Percentiles rank a stretch among this genome's conserved stretches.
Evolutionary conservation across 106 monocot genomes (phyloP).

Genomic region (Ottelia alismoides): DNA sequence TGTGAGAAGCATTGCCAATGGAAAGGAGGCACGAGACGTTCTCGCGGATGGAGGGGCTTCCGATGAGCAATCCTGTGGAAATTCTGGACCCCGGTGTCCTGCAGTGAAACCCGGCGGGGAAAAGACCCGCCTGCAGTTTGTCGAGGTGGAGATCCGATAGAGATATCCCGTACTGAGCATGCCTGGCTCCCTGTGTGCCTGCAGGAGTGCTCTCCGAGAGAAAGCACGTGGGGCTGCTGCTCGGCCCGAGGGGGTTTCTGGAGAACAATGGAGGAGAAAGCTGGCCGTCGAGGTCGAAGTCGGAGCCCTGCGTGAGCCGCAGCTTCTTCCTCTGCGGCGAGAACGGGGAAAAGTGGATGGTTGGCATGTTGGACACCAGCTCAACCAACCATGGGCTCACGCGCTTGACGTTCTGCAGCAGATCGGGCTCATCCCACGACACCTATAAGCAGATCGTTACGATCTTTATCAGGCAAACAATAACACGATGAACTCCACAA

Average conservation of each 20-base stretch:
- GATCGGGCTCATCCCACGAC: constrained; percentile 75
- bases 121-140: constrained; percentile 36
- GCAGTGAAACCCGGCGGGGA: constrained; percentile 23
- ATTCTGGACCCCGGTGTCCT: constrained; percentile 15
- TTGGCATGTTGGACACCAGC: constrained; percentile 40
- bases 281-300: constrained; percentile 37
- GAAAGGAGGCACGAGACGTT: constrained; percentile 47
- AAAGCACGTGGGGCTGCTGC: constrained; percentile 42
- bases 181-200: constrained; percentile 91
- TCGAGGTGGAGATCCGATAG: constrained; percentile 39
- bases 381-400: constrained; percentile 80
- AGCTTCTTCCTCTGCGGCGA: constrained; percentile 47
- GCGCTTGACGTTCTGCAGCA: constrained; percentile 64
- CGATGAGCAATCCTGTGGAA: constrained; percentile 20
- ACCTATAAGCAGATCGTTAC: too few species aligned
- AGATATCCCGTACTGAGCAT: constrained; percentile 51
- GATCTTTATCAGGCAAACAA: too few species aligned
- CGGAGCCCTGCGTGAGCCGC: constrained; percentile 28
- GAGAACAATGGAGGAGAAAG: constrained; percentile 23
- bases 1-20: constrained; percentile 27
- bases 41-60: constrained; percentile 17
- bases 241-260: constrained; percentile 27
- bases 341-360: constrained; percentile 39
- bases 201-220: constrained; percentile 37
- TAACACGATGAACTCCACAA: too few species aligned